Base-by-base conservation (phyloP, 768 basidiomycete genomes). In the Lentinula aciculospora region DNA sequence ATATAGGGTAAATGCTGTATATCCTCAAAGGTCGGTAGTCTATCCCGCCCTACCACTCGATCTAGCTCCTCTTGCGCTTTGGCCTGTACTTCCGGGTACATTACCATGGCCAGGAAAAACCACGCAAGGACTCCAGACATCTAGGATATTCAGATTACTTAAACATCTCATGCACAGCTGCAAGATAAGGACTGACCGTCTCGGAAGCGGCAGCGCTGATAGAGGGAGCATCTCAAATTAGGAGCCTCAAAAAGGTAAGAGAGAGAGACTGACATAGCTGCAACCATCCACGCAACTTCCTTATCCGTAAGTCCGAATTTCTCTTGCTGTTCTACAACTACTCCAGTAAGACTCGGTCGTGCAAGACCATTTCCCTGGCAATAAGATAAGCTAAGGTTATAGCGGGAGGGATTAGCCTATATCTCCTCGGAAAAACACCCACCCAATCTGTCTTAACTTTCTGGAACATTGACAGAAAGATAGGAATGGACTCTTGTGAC, bases 21-120 rank as follows among this genome's bases (percentile, higher is more conserved):
- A 39, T 65, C 64, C 17, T 49, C 47, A 34, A 61, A 53, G 1
- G 25, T 46, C 17, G 62, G 58, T 8, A 66, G 37, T 1, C 64
- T 53, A 13, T 64, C 58, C 17, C 53, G 25, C 12, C 67, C 65
- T 3, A 65, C 53, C n/a, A 65, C 62, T 1, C 44, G 46, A 55
- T 69, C 67, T 3, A 69, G 47, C 47, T 69, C 68, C 12, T 23
- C 57, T 45, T 64, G 67, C 3, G 64, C 65, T 27, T 58, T 57
- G 5, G 27, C 50, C 37, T 65, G 65, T 8, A 60, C 60, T 13
- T 68, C 58, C 0, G 68, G 68, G 51, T 65, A 49, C 13, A 61
- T 36, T 3, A 61, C 50, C 58, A 67, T 60, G 0, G 61, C 58
- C 15, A 62, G 27, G 7, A 61, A 44, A 28, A 58, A 40, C 53